These are phyloP conservation scores for Chlorociboria aeruginascens DNA, from an alignment of 495 filamentous ascomycete genomes.

Conservation along the genomic window DNA sequence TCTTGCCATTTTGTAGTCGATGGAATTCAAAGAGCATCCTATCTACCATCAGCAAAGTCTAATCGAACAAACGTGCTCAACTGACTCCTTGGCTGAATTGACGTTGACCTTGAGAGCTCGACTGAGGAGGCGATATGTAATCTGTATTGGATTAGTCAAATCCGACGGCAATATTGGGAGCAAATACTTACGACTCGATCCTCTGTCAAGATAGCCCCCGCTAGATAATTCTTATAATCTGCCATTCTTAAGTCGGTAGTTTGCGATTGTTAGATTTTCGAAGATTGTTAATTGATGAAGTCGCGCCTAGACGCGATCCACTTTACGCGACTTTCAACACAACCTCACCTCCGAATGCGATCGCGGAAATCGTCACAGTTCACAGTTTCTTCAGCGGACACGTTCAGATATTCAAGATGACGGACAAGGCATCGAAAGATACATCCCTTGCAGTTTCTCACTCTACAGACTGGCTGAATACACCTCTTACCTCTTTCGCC, in stretches of 20 bases:
- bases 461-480: conserved; percentile 87
- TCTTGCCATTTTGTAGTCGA: conserved; percentile 62
- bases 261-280: conserved; percentile 1
- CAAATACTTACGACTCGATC: conserved; percentile 49
- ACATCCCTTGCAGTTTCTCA: conserved; percentile 57
- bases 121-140: conserved; percentile 76
- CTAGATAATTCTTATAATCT: conserved; percentile 60
- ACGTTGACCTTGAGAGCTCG: conserved; percentile 69
- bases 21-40: conserved; percentile 93
- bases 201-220: conserved; percentile 65
- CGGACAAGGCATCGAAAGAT: conserved; percentile 15
- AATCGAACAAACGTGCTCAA: conserved; percentile 6
- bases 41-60: conserved; percentile 1
- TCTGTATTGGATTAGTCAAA: conserved; percentile 30
- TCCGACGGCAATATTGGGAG: not conserved
- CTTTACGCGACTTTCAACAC: conserved; percentile 14
- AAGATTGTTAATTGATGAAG: not conserved
- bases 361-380: not conserved
- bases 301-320: conserved; percentile 8
- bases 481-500: conserved; percentile 57
- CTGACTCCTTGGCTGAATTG: conserved; percentile 72
- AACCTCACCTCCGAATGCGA: not conserved
- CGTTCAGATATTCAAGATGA: not conserved
- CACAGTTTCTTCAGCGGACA: not conserved
- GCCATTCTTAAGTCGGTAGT: conserved; percentile 6